Percentiles rank a stretch among this genome's conserved stretches.
phyloP scores from a whole-genome alignment of 2,329 filamentous ascomycete genomes.

The Berkeleyomyces rouxiae region DNA sequence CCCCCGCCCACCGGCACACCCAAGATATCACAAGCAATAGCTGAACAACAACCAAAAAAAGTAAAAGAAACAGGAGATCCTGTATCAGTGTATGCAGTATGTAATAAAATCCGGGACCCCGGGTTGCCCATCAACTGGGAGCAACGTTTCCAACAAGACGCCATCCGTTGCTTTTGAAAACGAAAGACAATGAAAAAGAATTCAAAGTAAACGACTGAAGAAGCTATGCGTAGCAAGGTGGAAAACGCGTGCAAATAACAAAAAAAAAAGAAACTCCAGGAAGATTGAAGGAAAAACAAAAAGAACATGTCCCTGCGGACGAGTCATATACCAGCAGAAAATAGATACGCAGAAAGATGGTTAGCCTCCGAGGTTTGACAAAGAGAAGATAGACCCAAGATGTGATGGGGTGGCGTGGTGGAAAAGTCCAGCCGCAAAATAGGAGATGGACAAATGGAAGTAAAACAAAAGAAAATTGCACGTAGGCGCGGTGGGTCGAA shows the following conservation, averaged over 20 bases:
- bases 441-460: not conserved
- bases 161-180: not conserved
- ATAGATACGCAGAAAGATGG: conserved; percentile 4
- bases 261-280: not conserved
- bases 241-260: not conserved
- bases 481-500: not conserved
- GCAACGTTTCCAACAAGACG: not conserved
- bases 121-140: not conserved
- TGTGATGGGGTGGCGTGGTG: not conserved
- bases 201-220: not conserved
- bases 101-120: not conserved
- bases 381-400: not conserved
- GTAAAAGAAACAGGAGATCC: not conserved
- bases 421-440: not conserved
- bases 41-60: not conserved
- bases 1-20: no score
- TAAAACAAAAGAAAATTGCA: not conserved
- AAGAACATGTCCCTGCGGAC: conserved; percentile 10
- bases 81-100: conserved; percentile 7
- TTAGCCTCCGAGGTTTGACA: conserved; percentile 7
- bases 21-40: not conserved
- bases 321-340: conserved; percentile 12
- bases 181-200: not conserved
- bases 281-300: not conserved
- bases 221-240: not conserved